phyloP scores from a whole-genome alignment of 768 basidiomycete species.

The Udeniomyces megalosporus region DNA sequence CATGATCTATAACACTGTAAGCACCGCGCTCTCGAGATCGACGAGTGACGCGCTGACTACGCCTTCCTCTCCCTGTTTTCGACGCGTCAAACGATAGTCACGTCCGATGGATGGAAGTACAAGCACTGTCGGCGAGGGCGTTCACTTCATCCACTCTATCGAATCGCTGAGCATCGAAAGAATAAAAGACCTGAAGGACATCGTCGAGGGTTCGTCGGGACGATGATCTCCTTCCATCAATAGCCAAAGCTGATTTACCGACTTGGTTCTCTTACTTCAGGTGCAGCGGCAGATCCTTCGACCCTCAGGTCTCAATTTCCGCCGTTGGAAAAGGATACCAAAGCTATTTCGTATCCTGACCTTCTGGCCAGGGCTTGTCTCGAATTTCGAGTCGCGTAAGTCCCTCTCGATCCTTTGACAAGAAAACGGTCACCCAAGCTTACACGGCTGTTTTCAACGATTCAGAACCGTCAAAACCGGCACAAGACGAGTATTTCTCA shows the following conservation, averaged over 20 bases:
- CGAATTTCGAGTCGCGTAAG: slow-evolving; percentile 73
- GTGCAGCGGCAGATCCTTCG: not conserved
- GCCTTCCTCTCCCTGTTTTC: too few species aligned
- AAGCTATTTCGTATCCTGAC: slow-evolving; percentile 24
- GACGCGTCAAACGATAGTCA: not conserved
- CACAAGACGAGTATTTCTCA: slow-evolving; percentile 79
- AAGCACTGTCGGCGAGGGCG: slow-evolving; percentile 22
- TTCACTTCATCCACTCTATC: slow-evolving; percentile 58
- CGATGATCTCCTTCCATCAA: not conserved
- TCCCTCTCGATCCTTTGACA: not conserved
- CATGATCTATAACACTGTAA: slow-evolving; percentile 79
- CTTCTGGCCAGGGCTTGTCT: slow-evolving; percentile 82
- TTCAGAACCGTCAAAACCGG: slow-evolving; percentile 6
- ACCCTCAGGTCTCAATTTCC: not conserved
- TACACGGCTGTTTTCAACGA: not conserved
- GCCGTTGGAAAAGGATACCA: not conserved
- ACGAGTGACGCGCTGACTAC: not conserved
- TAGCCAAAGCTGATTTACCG: not conserved
- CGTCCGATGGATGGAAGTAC: not conserved
- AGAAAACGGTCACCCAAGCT: not conserved
- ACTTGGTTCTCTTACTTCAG: too few species aligned
- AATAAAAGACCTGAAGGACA: slow-evolving; percentile 58
- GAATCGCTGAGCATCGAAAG: slow-evolving; percentile 59
- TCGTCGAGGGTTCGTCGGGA: slow-evolving; percentile 52
- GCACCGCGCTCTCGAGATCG: too few species aligned